Evolutionary conservation across 2,329 filamentous ascomycete species (phyloP).

Genomic region (Colletotrichum viniferum): DNA sequence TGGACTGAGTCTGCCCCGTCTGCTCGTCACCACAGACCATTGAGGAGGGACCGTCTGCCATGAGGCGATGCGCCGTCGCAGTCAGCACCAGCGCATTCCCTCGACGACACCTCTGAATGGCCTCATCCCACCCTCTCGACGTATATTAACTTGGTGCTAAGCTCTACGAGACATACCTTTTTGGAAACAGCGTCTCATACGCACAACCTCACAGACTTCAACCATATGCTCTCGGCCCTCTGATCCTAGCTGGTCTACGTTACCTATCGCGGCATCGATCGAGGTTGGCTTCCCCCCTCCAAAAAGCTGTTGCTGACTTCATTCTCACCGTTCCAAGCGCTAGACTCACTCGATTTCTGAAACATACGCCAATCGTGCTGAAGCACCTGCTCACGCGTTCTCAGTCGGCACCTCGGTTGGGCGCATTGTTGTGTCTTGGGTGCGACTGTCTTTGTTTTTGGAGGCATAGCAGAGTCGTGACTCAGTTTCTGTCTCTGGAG

Average conservation of each 20-base stretch:
- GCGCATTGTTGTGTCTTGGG: neutral
- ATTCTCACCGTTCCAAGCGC: neutral
- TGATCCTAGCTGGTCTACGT: neutral
- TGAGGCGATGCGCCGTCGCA: neutral
- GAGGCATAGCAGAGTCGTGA: neutral
- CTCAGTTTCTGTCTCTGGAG: neutral
- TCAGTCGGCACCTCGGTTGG: neutral
- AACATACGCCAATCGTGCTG: neutral
- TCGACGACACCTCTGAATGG: neutral
- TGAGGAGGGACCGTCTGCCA: neutral
- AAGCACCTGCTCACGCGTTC: neutral
- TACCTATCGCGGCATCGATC: neutral
- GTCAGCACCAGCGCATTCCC: neutral
- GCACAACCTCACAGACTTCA: neutral
- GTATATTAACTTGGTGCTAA: neutral
- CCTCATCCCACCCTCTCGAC: neutral
- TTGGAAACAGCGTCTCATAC: neutral
- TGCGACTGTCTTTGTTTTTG: neutral
- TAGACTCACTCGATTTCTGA: neutral
- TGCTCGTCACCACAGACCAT: neutral
- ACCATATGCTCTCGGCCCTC: neutral
- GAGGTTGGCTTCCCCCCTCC: constrained; percentile 1
- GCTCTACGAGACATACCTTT: neutral
- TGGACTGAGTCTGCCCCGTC: neutral
- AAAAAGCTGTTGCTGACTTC: neutral